Evolutionary conservation across 306 rosid species (phyloP), one percentile per base, ranked within the genome.

Genomic region (Cyclanthera cordifolia): DNA sequence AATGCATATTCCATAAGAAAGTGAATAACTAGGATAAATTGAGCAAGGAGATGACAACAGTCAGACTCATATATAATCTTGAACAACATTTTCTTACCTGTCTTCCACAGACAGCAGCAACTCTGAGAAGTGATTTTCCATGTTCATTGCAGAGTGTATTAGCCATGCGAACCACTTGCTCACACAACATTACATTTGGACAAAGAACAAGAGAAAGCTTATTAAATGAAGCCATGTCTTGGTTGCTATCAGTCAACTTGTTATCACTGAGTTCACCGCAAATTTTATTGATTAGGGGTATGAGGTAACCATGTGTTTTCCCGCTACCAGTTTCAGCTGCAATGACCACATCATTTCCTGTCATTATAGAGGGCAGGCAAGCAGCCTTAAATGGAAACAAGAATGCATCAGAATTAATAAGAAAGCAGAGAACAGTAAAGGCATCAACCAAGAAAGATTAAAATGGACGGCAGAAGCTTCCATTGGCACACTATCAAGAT

Each of bases 301-400:
- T 85, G 13, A 93, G 87, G 67, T 89, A 93, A 61, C 94, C 81
- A 72, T 93, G 88, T 15, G 97, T 92, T 83, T 92, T 89, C 23
- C 97, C 96, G 73, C 98, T 89, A 10, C 98, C 98, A 1, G 96
- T 93, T 88, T 93, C 98, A 0, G 98, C 98, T 10, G 98, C 98
- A 75, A 93, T 80, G 67, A 93, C 73, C 76, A 84, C 88, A 78
- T 93, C 98, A 73, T 84, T 86, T 58, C 86, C 96, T 41, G 94
- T 84, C 46, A 84, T 79, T 77, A 93, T 83, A 71, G 91, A 74
- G 4, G 98, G 96, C 34, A 93, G 73, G 48, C 88, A 81, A 86
- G 96, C 83, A 75, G 96, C 98, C 98, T 89, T 81, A 74, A 75
- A 75, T 53, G 61, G 79, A 72, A 45, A 73, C 15, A 47, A 72